Conservation (phyloP, 176 grass and related monocot species). For the Elymus sibiricus region DNA sequence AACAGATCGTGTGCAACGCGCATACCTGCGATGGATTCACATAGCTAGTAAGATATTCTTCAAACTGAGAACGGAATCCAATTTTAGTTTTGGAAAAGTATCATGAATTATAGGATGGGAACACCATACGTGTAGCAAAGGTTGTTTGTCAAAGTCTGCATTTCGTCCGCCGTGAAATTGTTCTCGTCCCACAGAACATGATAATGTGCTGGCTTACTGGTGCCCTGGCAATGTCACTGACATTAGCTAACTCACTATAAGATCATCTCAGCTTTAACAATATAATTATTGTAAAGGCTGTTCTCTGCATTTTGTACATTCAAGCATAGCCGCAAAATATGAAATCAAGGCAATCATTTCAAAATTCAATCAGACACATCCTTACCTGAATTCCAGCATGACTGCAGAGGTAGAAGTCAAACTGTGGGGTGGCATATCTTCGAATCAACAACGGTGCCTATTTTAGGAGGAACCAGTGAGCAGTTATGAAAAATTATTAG, state of each 20-base stretch:
- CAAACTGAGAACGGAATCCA: background rate
- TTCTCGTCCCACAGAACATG: conserved; percentile 78
- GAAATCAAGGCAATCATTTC: background rate
- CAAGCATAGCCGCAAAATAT: background rate
- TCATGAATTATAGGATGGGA: background rate
- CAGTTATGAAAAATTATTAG: background rate
- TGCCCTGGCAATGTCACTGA: conserved; percentile 41
- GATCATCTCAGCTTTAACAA: background rate
- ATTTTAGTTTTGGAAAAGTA: background rate
- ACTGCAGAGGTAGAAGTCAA: conserved; percentile 70
- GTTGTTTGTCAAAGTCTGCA: conserved; percentile 78
- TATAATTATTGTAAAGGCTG: background rate
- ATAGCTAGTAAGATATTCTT: background rate
- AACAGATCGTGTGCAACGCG: conserved; percentile 65
- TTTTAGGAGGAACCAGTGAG: background rate
- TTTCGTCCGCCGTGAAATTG: conserved; percentile 66
- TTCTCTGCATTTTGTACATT: background rate
- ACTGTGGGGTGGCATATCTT: conserved; percentile 75
- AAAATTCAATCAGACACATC: background rate
- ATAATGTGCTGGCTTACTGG: conserved; percentile 61
- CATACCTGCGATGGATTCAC: conserved; percentile 42
- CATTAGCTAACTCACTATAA: background rate
- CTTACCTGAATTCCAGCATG: conserved; percentile 67
- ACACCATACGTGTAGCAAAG: conserved; percentile 68
- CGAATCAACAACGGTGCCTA: conserved; percentile 65